These are phyloP conservation scores for Corynascus novoguineensis DNA, from an alignment of 495 filamentous ascomycete genomes.

Conservation along the genomic window DNA sequence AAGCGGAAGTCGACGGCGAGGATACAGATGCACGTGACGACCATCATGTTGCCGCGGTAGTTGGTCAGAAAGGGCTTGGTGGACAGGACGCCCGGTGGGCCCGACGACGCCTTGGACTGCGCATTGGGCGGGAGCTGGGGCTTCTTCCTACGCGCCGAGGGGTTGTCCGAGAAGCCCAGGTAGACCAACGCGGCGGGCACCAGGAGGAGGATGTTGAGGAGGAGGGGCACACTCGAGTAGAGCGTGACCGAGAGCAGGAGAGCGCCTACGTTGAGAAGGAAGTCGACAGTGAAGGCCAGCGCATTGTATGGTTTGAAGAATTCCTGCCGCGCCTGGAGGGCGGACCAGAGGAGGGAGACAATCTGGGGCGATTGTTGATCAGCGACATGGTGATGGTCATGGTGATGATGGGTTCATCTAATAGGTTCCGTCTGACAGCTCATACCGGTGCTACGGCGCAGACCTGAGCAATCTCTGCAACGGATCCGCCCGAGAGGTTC, in stretches of 20 bases:
- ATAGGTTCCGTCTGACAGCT: constrained; percentile 26
- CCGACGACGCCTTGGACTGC: constrained; percentile 22
- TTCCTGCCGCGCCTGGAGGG: constrained; percentile 76
- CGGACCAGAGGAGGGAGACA: constrained; percentile 80
- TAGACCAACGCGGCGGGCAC: constrained; percentile 61
- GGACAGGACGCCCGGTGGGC: constrained; percentile 52
- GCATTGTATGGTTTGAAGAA: constrained; percentile 74
- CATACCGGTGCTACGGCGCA: constrained; percentile 79
- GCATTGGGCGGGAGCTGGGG: constrained; percentile 52
- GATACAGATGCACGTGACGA: constrained; percentile 88
- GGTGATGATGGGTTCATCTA: not conserved
- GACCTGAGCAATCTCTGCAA: constrained; percentile 81
- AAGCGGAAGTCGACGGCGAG: constrained; percentile 93
- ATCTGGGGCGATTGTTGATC: constrained; percentile 45
- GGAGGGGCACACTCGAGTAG: constrained; percentile 68
- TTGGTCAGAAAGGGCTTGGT: constrained; percentile 86
- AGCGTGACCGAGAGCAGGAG: constrained; percentile 80
- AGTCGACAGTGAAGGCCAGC: constrained; percentile 66
- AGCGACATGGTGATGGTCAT: not conserved
- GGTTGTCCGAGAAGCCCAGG: constrained; percentile 40
- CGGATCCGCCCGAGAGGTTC: constrained; percentile 75
- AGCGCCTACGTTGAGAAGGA: constrained; percentile 75
- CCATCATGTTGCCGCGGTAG: constrained; percentile 86
- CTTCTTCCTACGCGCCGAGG: constrained; percentile 42
- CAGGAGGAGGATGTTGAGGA: constrained; percentile 71